phyloP scores from a whole-genome alignment of 1,284 basidiomycete genomes.

The Fomitopsis schrenkii region DNA sequence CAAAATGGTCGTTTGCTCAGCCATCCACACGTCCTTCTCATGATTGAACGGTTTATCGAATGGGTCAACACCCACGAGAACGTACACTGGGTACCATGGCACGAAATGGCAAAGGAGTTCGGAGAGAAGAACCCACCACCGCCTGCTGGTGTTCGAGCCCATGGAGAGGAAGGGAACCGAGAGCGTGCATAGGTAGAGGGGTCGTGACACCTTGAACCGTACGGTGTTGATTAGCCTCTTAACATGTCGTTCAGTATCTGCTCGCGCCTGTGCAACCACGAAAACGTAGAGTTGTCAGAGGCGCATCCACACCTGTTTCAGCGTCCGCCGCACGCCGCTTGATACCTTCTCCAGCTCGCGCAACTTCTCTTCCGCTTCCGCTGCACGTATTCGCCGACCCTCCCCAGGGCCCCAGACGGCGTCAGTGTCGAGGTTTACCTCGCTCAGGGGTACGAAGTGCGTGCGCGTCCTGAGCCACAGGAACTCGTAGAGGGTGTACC shows the following conservation, averaged over 20 bases:
- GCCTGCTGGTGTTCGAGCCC: constrained; percentile 35
- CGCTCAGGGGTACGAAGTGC: constrained; percentile 30
- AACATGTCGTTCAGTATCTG: neutral
- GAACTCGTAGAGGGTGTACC: constrained; percentile 31
- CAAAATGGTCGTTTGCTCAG: constrained; percentile 14
- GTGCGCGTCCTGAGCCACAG: constrained; percentile 15
- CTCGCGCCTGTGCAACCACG: too few species aligned
- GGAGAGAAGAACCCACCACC: constrained; percentile 27
- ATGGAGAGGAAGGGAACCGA: constrained; percentile 3
- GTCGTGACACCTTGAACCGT: neutral
- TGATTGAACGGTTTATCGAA: constrained; percentile 80
- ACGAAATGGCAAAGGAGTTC: constrained; percentile 56
- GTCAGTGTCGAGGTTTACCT: constrained; percentile 25
- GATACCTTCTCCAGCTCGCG: constrained; percentile 6
- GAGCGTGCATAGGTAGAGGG: neutral
- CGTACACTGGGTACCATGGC: constrained; percentile 73
- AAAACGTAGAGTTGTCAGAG: neutral
- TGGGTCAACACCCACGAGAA: constrained; percentile 74
- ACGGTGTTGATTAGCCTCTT: neutral
- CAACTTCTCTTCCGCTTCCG: constrained; percentile 15
- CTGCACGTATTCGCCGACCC: constrained; percentile 23
- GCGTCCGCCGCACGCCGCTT: constrained; percentile 21
- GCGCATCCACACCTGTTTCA: neutral
- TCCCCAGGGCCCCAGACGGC: constrained; percentile 14
- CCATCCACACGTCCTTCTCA: constrained; percentile 60